These are phyloP conservation scores for Brassica rapa DNA, from an alignment of 345 rosid genomes.

Conservation along the genomic window DNA sequence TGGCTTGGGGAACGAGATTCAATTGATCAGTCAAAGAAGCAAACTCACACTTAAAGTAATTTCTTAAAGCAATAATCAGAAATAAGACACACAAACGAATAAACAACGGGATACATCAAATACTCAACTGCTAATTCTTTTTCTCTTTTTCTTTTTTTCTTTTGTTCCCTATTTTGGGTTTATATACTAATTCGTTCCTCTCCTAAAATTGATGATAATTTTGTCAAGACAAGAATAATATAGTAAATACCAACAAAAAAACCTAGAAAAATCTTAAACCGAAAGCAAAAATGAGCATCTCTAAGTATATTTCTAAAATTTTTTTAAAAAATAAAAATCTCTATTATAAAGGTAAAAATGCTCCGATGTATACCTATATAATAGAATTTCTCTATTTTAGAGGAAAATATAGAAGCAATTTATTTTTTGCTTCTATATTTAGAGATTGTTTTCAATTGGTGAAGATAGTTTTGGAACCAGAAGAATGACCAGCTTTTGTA, in stretches of 20 bases:
- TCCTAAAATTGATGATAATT: constrained; percentile 39
- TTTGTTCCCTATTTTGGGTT: constrained; percentile 25
- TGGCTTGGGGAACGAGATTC: constrained; percentile 41
- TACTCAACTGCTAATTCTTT: constrained; percentile 43
- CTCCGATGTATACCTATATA: too few species aligned
- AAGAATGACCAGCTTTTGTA: too few species aligned
- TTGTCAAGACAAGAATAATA: constrained; percentile 40
- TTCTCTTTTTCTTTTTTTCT: constrained; percentile 23
- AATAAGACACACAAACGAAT: constrained; percentile 35
- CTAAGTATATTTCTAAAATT: too few species aligned
- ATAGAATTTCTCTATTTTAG: too few species aligned
- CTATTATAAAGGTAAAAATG: too few species aligned
- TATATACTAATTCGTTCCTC: constrained; percentile 34
- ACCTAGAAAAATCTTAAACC: constrained; percentile 11
- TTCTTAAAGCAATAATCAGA: constrained; percentile 30
- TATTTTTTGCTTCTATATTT: too few species aligned
- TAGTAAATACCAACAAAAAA: neutral
- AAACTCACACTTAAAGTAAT: constrained; percentile 38
- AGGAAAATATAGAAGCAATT: too few species aligned
- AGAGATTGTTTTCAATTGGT: too few species aligned
- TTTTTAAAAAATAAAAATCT: too few species aligned
- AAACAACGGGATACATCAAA: constrained; percentile 33
- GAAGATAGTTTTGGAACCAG: too few species aligned
- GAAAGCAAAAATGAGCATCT: constrained; percentile 16
- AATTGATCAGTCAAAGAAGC: constrained; percentile 48